A percentile compares a stretch with the other conserved stretches of the same genome.
phyloP scores from a whole-genome alignment of 2,329 filamentous ascomycete species.

The Nemania serpens region DNA sequence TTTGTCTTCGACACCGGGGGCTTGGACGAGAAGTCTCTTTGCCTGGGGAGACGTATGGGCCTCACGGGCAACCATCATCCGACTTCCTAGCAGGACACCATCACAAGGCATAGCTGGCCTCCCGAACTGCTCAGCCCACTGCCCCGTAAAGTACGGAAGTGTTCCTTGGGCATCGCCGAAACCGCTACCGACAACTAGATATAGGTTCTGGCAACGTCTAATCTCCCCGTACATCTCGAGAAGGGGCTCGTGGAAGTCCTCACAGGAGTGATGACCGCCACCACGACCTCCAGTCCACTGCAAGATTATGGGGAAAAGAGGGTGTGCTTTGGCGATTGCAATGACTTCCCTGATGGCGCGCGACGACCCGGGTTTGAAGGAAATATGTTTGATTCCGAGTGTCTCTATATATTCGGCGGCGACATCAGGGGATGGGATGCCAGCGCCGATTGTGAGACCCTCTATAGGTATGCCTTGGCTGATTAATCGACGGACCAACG shows the following conservation, averaged over 20 bases:
- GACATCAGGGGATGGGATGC: conserved; percentile 90
- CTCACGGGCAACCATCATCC: conserved; percentile 94
- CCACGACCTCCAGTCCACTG: conserved; percentile 96
- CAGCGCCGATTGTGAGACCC: conserved; percentile 88
- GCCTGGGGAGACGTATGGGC: conserved; percentile 83
- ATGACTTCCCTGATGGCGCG: conserved; percentile 88
- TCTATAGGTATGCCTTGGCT: conserved; percentile 88
- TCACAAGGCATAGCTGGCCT: conserved; percentile 95
- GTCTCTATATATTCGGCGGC: conserved; percentile 94
- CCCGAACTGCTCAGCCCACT: conserved; percentile 81
- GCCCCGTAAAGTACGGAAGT: conserved; percentile 87
- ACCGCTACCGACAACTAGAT: conserved; percentile 86
- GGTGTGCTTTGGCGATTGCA: conserved; percentile 90
- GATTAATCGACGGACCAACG: conserved; percentile 76
- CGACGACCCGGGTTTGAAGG: conserved; percentile 89
- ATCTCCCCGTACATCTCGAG: conserved; percentile 90
- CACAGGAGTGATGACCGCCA: conserved; percentile 91
- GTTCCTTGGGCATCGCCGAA: conserved; percentile 90
- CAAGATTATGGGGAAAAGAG: conserved; percentile 83
- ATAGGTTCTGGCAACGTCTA: conserved; percentile 81
- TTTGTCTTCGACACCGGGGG: conserved; percentile 76
- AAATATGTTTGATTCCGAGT: conserved; percentile 87
- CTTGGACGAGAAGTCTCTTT: conserved; percentile 87
- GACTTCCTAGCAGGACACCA: conserved; percentile 86
- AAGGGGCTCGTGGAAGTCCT: conserved; percentile 92